Conservation (phyloP, 208 protist genomes). For the Leishmania arabica region DNA sequence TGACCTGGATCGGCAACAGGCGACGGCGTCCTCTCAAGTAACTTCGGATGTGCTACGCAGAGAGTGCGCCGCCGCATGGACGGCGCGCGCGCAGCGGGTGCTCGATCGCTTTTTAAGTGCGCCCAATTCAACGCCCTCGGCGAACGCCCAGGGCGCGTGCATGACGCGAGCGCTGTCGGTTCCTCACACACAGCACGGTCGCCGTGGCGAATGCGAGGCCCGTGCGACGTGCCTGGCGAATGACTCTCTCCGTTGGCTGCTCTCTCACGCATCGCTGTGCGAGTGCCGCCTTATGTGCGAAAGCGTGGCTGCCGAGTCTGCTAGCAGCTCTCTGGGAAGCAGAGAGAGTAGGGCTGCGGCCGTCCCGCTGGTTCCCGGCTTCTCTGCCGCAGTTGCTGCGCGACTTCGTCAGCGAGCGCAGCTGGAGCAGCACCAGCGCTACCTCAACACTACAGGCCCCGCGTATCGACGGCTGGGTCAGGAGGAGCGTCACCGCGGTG, state of each 20-base stretch:
- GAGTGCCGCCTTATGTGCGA: slow-evolving; percentile 8
- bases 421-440: slow-evolving; percentile 21
- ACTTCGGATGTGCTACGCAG: background rate
- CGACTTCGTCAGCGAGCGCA: slow-evolving; percentile 14
- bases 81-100: slow-evolving; percentile 2
- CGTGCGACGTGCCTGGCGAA: background rate
- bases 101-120: background rate
- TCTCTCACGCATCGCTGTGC: slow-evolving; percentile 15
- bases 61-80: background rate
- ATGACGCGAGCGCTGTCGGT: background rate
- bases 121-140: background rate
- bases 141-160: background rate
- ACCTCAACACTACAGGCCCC: slow-evolving; percentile 23
- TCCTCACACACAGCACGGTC: background rate
- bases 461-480: slow-evolving; percentile 26
- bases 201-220: background rate
- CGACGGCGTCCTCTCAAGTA: background rate
- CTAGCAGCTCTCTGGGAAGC: background rate
- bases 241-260: slow-evolving; percentile 21
- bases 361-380: background rate
- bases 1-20: background rate
- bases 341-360: background rate
- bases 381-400: slow-evolving; percentile 8
- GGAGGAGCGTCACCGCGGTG: slow-evolving; percentile 48
- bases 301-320: background rate